phyloP scores from a whole-genome alignment of 495 filamentous ascomycete species.

The Xylaria sp. region DNA sequence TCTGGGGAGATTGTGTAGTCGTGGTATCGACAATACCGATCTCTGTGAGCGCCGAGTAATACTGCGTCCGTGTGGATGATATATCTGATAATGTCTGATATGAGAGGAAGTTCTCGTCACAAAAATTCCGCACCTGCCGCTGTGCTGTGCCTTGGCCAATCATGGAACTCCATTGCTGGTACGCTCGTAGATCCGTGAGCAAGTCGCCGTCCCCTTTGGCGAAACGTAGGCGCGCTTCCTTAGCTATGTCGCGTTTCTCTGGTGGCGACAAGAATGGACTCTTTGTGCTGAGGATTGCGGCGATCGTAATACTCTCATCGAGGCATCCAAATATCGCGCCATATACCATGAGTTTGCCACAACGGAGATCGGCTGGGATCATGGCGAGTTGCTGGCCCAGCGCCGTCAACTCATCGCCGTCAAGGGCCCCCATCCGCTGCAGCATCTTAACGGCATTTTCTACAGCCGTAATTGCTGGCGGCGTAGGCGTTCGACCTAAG shows the following conservation, averaged over 20 bases:
- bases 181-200: constrained; percentile 83
- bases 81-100: constrained; percentile 86
- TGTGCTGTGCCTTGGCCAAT: constrained; percentile 61
- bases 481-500: constrained; percentile 84
- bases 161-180: constrained; percentile 77
- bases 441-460: constrained; percentile 82
- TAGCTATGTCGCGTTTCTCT: constrained; percentile 80
- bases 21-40: constrained; percentile 72
- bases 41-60: constrained; percentile 84
- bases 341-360: constrained; percentile 94
- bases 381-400: constrained; percentile 89
- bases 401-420: constrained; percentile 83
- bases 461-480: constrained; percentile 82
- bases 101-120: constrained; percentile 86
- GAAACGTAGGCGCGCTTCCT: constrained; percentile 78
- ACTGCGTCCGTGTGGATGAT: constrained; percentile 82
- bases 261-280: constrained; percentile 84
- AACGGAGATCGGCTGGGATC: constrained; percentile 93
- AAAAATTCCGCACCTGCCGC: constrained; percentile 75
- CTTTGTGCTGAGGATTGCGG: constrained; percentile 83
- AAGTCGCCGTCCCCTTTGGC: constrained; percentile 82
- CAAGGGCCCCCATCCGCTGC: constrained; percentile 84
- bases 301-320: constrained; percentile 86
- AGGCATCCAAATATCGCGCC: constrained; percentile 93
- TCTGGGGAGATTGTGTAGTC: constrained; percentile 54